These are phyloP conservation scores for Mrakia hoshinonis DNA, from an alignment of 768 basidiomycete genomes.

Conservation along the genomic window DNA sequence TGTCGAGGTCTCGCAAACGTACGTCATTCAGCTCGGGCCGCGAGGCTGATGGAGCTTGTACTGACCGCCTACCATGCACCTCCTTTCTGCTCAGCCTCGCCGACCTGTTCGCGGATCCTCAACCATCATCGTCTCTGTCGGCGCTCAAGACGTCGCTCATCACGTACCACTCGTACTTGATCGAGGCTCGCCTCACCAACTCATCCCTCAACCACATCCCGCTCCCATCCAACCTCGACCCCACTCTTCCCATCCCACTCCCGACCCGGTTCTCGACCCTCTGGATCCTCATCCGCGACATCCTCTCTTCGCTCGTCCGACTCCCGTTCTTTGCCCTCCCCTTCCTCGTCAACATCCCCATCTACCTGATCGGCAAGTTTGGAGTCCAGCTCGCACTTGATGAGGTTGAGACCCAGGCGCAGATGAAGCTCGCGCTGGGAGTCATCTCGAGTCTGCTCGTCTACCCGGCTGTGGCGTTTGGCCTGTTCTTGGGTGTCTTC, in stretches of 20 bases:
- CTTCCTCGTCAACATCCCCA: conserved; percentile 51
- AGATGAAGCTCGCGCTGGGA: conserved; percentile 89
- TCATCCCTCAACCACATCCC: conserved; percentile 67
- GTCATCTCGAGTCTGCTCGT: conserved; percentile 61
- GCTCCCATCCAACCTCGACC: conserved; percentile 74
- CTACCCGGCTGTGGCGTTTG: conserved; percentile 76
- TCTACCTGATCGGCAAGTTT: conserved; percentile 68
- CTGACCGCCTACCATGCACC: background rate
- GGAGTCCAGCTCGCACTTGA: conserved; percentile 74
- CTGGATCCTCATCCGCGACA: conserved; percentile 66
- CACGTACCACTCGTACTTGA: conserved; percentile 78
- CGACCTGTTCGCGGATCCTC: conserved; percentile 70
- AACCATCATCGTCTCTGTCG: conserved; percentile 48
- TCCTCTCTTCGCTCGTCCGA: conserved; percentile 57
- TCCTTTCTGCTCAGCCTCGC: conserved; percentile 53
- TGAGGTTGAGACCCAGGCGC: conserved; percentile 79
- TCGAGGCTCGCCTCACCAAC: conserved; percentile 74
- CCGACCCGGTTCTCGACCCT: conserved; percentile 78
- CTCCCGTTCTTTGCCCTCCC: conserved; percentile 87
- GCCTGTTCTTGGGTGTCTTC: conserved; percentile 70
- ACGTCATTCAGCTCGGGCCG: conserved; percentile 38
- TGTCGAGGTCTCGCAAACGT: conserved; percentile 84
- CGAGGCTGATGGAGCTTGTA: too few relatives aligned
- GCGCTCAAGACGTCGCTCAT: conserved; percentile 62
- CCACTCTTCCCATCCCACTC: conserved; percentile 59